Evolutionary conservation across 2,329 filamentous ascomycete genomes (phyloP).

Genomic region (Aureobasidium sp.): DNA sequence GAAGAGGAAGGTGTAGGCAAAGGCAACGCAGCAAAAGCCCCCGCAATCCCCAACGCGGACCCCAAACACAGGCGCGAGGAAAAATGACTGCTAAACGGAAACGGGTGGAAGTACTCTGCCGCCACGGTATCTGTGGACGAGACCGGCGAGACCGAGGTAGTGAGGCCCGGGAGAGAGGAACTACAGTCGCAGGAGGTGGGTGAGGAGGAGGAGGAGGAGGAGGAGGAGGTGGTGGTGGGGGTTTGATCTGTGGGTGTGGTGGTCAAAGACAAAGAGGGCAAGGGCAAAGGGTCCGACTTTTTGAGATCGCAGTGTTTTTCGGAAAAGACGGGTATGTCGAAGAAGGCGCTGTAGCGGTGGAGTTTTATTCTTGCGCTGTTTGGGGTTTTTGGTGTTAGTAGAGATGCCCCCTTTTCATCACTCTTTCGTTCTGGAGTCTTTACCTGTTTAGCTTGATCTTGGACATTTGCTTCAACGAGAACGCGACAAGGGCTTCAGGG

Average conservation of each 20-base stretch:
- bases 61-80: slow-evolving; percentile 43
- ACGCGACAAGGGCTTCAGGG: slow-evolving; percentile 34
- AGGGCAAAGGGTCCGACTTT: slow-evolving; percentile 21
- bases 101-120: slow-evolving; percentile 13
- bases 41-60: slow-evolving; percentile 41
- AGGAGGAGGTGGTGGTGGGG: too few species aligned
- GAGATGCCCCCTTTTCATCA: background rate
- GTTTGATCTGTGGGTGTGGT: too few species aligned
- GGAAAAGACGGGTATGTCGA: slow-evolving; percentile 41
- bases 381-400: background rate
- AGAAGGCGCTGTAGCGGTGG: slow-evolving; percentile 45
- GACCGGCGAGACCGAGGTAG: background rate
- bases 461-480: slow-evolving; percentile 39
- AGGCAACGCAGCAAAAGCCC: slow-evolving; percentile 38
- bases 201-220: background rate
- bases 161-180: slow-evolving; percentile 8
- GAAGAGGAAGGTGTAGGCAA: slow-evolving; percentile 32
- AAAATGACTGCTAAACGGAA: slow-evolving; percentile 39
- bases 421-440: background rate
- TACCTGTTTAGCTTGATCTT: slow-evolving; percentile 44
- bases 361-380: slow-evolving; percentile 43
- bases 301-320: slow-evolving; percentile 43
- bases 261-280: too few species aligned
- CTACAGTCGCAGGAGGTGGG: slow-evolving; percentile 4
- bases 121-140: background rate